Evolutionary conservation across 2,329 filamentous ascomycete species (phyloP).

Genomic region (Kalmusia sp.): DNA sequence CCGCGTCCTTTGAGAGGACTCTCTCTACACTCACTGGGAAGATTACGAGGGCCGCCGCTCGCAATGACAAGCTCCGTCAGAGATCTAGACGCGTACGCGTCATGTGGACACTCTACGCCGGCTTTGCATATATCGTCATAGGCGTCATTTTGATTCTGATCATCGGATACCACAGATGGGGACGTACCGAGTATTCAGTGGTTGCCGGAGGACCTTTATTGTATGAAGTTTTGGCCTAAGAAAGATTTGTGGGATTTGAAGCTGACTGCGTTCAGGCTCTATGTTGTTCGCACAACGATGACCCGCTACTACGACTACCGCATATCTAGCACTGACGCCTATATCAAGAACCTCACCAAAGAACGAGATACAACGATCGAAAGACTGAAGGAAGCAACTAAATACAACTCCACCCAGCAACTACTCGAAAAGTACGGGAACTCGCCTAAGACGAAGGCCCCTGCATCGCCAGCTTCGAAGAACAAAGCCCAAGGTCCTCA

Average conservation of each 20-base stretch:
- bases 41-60: slow-evolving; percentile 76
- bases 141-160: slow-evolving; percentile 82
- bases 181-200: slow-evolving; percentile 77
- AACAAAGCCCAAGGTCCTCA: slow-evolving; percentile 40
- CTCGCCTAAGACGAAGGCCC: slow-evolving; percentile 56
- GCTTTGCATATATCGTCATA: slow-evolving; percentile 89
- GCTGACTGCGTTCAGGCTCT: slow-evolving; percentile 70
- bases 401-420: slow-evolving; percentile 93
- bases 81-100: slow-evolving; percentile 80
- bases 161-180: slow-evolving; percentile 82
- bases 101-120: slow-evolving; percentile 88
- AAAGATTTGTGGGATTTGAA: neutral
- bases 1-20: slow-evolving; percentile 91
- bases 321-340: slow-evolving; percentile 70
- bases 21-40: slow-evolving; percentile 82
- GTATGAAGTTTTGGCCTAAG: slow-evolving; percentile 56
- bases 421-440: slow-evolving; percentile 91
- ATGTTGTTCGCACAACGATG: slow-evolving; percentile 70
- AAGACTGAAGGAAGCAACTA: slow-evolving; percentile 92
- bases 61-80: slow-evolving; percentile 75
- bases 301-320: slow-evolving; percentile 81
- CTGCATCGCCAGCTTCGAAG: slow-evolving; percentile 33
- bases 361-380: slow-evolving; percentile 89
- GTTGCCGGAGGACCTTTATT: slow-evolving; percentile 79
- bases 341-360: slow-evolving; percentile 76